Percentiles rank a stretch among this genome's conserved stretches.
These are phyloP conservation scores for Thermomucor indicae-seudaticae DNA, from an alignment of 371 early-diverging fungal genomes.

Conservation along the genomic window DNA sequence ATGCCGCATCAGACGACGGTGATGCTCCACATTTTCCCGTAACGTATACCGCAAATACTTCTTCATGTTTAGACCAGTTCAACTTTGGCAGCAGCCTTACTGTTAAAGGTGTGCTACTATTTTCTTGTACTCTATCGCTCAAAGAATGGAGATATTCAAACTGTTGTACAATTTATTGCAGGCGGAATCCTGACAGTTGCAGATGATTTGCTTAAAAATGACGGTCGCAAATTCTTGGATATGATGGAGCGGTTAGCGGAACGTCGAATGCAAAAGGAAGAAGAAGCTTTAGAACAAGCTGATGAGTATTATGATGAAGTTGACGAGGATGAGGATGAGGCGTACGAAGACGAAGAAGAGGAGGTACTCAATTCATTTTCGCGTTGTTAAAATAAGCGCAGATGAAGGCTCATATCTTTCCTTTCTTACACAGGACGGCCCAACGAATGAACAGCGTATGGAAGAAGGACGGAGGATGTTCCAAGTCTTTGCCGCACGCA, in stretches of 20 bases:
- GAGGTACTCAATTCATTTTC: conserved; percentile 27
- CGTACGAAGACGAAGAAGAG: conserved; percentile 55
- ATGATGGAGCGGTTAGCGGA: conserved; percentile 95
- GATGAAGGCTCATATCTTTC: neutral
- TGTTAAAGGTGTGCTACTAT: conserved; percentile 52
- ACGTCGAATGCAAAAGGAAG: conserved; percentile 76
- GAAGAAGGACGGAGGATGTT: conserved; percentile 92
- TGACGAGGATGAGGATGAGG: conserved; percentile 59
- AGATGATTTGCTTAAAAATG: conserved; percentile 87
- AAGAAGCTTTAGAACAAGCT: conserved; percentile 38
- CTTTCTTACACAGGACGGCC: conserved; percentile 47
- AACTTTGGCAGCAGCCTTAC: conserved; percentile 69
- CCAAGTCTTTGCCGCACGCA: conserved; percentile 91
- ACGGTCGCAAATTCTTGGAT: conserved; percentile 89
- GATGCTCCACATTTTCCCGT: neutral
- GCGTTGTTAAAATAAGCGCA: conserved; percentile 18
- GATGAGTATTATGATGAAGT: conserved; percentile 38
- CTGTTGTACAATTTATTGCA: conserved; percentile 9
- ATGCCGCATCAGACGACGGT: conserved; percentile 8
- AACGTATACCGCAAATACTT: neutral
- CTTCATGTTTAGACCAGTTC: conserved; percentile 19
- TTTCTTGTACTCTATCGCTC: neutral
- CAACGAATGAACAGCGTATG: conserved; percentile 83
- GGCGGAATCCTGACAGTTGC: conserved; percentile 86
- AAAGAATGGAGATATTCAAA: too few species aligned